Conservation (phyloP, 768 basidiomycete species). For the Mycena venus region DNA sequence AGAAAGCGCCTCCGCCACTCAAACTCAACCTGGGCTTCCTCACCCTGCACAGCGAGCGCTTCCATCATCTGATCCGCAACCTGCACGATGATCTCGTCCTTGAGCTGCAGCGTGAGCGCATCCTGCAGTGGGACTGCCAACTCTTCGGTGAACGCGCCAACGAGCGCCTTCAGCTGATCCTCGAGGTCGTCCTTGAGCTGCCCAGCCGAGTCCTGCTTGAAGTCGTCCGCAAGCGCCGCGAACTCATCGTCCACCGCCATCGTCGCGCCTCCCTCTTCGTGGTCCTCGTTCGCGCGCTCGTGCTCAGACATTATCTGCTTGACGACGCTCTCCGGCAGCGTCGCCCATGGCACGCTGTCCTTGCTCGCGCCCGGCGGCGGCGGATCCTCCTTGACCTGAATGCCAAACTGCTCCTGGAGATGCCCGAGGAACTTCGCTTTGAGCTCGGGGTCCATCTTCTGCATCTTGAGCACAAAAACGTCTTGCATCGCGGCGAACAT, state of each 20-base stretch:
- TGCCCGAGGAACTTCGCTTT: slow-evolving; percentile 23
- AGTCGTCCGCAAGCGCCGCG: slow-evolving; percentile 16
- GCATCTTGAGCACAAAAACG: slow-evolving; percentile 32
- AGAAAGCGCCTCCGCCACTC: slow-evolving; percentile 31
- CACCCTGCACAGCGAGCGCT: slow-evolving; percentile 30
- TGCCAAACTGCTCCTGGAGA: slow-evolving; percentile 29
- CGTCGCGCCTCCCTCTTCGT: background rate
- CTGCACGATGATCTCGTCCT: slow-evolving; percentile 32
- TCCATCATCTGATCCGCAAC: slow-evolving; percentile 35
- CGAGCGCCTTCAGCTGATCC: slow-evolving; percentile 17
- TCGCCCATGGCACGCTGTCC: slow-evolving; percentile 14
- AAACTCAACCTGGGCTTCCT: slow-evolving; percentile 35
- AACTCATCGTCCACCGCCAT: slow-evolving; percentile 19
- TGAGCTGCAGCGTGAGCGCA: slow-evolving; percentile 28
- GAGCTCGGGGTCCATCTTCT: slow-evolving; percentile 27
- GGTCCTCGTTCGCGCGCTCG: background rate
- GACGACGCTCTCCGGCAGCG: slow-evolving; percentile 14
- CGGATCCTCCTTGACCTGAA: slow-evolving; percentile 12
- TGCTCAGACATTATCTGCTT: slow-evolving; percentile 27
- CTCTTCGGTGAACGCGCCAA: slow-evolving; percentile 20
- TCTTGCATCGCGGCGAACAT: slow-evolving; percentile 32
- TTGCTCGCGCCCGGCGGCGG: background rate
- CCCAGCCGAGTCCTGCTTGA: slow-evolving; percentile 21
- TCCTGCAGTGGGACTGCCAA: slow-evolving; percentile 21
- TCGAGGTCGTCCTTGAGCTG: slow-evolving; percentile 26